Conservation (phyloP, 2,329 filamentous ascomycete genomes). For the Pestalotiopsis sp. region DNA sequence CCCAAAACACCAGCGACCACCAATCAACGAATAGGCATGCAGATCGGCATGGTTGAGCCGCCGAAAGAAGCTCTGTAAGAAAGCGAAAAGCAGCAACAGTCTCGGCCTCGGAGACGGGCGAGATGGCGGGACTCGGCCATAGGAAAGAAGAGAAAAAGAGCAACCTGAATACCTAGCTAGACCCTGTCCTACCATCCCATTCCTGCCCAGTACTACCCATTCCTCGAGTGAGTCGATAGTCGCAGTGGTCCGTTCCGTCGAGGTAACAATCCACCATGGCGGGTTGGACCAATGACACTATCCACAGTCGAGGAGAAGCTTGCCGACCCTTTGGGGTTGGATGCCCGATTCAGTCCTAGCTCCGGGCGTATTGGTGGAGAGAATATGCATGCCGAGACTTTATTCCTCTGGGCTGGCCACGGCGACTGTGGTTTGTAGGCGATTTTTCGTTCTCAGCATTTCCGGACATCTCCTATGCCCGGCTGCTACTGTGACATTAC, state of each 20-base stretch:
- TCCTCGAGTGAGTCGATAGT: not conserved
- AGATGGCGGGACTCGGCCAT: slow-evolving; percentile 6
- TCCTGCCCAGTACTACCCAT: not conserved
- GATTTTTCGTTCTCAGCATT: not conserved
- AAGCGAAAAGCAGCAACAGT: not conserved
- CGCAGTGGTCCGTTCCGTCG: not conserved
- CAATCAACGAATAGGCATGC: not conserved
- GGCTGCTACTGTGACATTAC: not conserved
- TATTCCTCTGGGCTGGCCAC: not conserved
- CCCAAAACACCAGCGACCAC: not conserved
- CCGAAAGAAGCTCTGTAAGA: not conserved
- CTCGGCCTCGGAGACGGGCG: slow-evolving; percentile 2
- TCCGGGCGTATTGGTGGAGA: slow-evolving; percentile 4
- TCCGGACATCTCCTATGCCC: slow-evolving; percentile 5
- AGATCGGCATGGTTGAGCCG: not conserved
- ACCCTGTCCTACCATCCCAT: not conserved
- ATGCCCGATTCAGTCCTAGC: not conserved
- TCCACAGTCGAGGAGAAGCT: not conserved
- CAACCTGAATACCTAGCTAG: not conserved
- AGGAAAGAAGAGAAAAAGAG: not conserved
- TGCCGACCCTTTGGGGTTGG: not conserved
- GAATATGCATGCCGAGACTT: slow-evolving; percentile 1
- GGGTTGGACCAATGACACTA: not conserved
- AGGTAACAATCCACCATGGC: not conserved
- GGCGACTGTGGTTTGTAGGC: not conserved